Evolutionary conservation across 306 rosid genomes (phyloP), one percentile per base, ranked within the genome.

Genomic region (Trichosanthes truncata): DNA sequence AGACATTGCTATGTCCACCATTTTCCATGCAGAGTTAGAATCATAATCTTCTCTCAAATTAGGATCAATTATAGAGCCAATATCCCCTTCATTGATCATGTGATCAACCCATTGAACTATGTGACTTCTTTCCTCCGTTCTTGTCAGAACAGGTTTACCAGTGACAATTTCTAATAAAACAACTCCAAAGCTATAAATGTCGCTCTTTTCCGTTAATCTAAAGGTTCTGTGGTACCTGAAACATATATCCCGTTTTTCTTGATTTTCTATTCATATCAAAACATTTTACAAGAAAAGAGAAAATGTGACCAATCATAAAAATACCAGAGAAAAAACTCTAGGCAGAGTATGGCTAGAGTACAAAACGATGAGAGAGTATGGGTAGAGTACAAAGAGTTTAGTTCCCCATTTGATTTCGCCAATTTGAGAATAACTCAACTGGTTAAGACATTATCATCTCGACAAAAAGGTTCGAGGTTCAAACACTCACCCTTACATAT

Each of bases 191-290:
- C 78, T 74, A 29, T 74, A 74, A 3, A 74, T 21, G 17, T 74
- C 78, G 3, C 78, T 74, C n/a, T 74, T 74, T 36, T 74, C 78
- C 8, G 45, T 74, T 35, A 74, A 43, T 48, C 61, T 74, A 31
- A 41, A 74, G 2, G 61, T 9, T 26, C 1, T 31, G 12, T 74
- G 17, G 61, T 15, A 53, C 59, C 59, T 53, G 59, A 15, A 53
- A 53, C 59, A 53, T 20, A 53, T 4, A 53, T 20, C 4, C 4
- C 59, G 18, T 18, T 3, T 53, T 20, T 53, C 21, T 53, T 53
- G 25, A 17, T 53, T 53, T 53, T 9, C 52, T 3, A 18, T 15
- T 53, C 25, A 53, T 18, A 46, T 46, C 9, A 46, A 46, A 11
- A 17, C 52, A 46, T 29, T 1, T 29, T 29, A 29, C 33, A 29